Conservation (phyloP, 371 early-diverging fungal genomes). For the Lichtheimia ornata region DNA sequence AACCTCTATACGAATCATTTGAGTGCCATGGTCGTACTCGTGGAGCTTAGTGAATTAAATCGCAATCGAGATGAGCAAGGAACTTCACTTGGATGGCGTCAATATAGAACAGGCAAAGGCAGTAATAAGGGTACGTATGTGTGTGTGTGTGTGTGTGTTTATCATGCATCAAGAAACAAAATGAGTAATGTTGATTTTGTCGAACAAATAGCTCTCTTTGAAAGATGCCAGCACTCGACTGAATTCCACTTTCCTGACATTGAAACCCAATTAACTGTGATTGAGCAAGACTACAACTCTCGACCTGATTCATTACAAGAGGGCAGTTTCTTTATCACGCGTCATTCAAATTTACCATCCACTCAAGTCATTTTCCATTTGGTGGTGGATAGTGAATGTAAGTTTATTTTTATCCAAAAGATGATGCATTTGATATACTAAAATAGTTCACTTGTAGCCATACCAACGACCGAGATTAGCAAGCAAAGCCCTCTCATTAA, state of each 20-base stretch:
- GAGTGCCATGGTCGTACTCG: constrained; percentile 64
- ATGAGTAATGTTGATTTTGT: constrained; percentile 9
- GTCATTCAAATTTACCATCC: constrained; percentile 77
- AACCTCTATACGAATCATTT: constrained; percentile 69
- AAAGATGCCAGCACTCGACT: constrained; percentile 67
- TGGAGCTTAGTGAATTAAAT: constrained; percentile 55
- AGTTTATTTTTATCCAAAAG: not conserved
- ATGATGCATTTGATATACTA: not conserved
- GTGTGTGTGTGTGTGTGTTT: not conserved
- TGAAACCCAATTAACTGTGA: constrained; percentile 60
- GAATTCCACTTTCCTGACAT: constrained; percentile 80
- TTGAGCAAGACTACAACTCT: constrained; percentile 55
- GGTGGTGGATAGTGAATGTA: constrained; percentile 56
- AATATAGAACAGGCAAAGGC: constrained; percentile 59
- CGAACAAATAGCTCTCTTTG: constrained; percentile 52
- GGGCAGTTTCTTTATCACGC: constrained; percentile 77
- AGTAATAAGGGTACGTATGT: constrained; percentile 63
- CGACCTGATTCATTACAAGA: constrained; percentile 36
- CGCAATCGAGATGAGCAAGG: constrained; percentile 19
- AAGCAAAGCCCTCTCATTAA: constrained; percentile 54
- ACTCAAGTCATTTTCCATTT: constrained; percentile 78
- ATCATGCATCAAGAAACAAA: not conserved
- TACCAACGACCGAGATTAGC: constrained; percentile 41
- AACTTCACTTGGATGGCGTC: constrained; percentile 44
- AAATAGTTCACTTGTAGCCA: constrained; percentile 22